A percentile compares a stretch with the other conserved stretches of the same genome.
Conservation (phyloP, 2,329 filamentous ascomycete genomes). For the Microsporum canis region DNA sequence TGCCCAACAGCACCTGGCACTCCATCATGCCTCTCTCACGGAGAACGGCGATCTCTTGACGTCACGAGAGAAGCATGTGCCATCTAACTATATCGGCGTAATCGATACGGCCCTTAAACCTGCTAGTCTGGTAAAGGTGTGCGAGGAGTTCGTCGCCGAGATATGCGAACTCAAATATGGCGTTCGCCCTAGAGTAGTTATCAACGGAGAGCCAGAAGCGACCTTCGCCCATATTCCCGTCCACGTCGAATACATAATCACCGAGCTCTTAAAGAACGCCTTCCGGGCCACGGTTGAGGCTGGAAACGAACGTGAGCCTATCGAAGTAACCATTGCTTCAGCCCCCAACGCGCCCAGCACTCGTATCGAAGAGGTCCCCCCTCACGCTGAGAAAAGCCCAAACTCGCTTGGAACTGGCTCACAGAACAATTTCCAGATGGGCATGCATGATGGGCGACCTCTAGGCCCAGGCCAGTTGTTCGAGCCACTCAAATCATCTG, state of each 20-base stretch:
- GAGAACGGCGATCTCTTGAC: conserved; percentile 37
- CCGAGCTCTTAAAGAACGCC: conserved; percentile 90
- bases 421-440: conserved; percentile 24
- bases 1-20: conserved; percentile 89
- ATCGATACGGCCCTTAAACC: conserved; percentile 86
- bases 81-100: conserved; percentile 70
- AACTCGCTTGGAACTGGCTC: conserved; percentile 9
- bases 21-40: conserved; percentile 65
- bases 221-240: conserved; percentile 89
- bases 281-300: conserved; percentile 88
- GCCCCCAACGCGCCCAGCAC: conserved; percentile 41
- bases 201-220: conserved; percentile 79
- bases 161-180: conserved; percentile 97
- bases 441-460: conserved; percentile 16
- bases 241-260: conserved; percentile 94
- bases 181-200: conserved; percentile 63
- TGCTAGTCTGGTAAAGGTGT: conserved; percentile 67
- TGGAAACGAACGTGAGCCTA: conserved; percentile 63
- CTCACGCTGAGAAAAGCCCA: conserved; percentile 39
- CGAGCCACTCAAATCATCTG: conserved; percentile 33
- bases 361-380: conserved; percentile 9
- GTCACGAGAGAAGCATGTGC: conserved; percentile 14
- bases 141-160: conserved; percentile 83
- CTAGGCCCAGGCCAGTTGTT: conserved; percentile 20
- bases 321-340: conserved; percentile 85